These are phyloP conservation scores for Aspergillus fumigatus DNA, from an alignment of 2,329 filamentous ascomycete species.

Conservation along the genomic window DNA sequence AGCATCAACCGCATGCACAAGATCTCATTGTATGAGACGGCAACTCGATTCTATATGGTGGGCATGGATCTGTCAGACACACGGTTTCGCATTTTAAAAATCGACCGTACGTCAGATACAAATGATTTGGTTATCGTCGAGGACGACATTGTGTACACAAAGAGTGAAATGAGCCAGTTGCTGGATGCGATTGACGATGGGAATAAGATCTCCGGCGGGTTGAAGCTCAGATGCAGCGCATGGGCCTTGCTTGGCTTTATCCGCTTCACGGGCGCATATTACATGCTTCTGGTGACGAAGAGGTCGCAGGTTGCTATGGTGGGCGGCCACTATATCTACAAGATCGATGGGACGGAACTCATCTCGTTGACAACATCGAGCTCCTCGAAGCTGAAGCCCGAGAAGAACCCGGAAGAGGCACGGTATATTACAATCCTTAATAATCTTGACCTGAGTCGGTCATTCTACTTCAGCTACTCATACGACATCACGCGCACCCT, in stretches of 20 bases:
- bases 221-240: conserved; percentile 82
- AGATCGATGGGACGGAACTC: conserved; percentile 88
- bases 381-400: conserved; percentile 65
- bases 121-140: conserved; percentile 80
- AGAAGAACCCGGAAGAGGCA: conserved; percentile 82
- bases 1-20: conserved; percentile 73
- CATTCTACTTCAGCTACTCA: conserved; percentile 98
- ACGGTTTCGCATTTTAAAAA: conserved; percentile 87
- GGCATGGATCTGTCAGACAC: conserved; percentile 86
- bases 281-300: conserved; percentile 96
- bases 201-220: conserved; percentile 82
- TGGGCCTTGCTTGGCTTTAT: conserved; percentile 97
- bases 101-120: conserved; percentile 79
- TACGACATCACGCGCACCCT: conserved; percentile 92
- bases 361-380: conserved; percentile 74
- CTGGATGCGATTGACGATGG: conserved; percentile 92
- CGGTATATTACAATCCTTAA: conserved; percentile 84
- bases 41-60: conserved; percentile 87
- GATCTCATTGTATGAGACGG: conserved; percentile 96
- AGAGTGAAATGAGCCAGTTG: conserved; percentile 88
- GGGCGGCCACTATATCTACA: conserved; percentile 92
- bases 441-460: conserved; percentile 82
- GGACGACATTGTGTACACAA: conserved; percentile 91
- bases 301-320: conserved; percentile 94
- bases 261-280: conserved; percentile 90